Percentiles rank a stretch among this genome's conserved stretches.
Evolutionary conservation across 2,329 filamentous ascomycete species (phyloP).

Genomic region (Neurospora sp.): DNA sequence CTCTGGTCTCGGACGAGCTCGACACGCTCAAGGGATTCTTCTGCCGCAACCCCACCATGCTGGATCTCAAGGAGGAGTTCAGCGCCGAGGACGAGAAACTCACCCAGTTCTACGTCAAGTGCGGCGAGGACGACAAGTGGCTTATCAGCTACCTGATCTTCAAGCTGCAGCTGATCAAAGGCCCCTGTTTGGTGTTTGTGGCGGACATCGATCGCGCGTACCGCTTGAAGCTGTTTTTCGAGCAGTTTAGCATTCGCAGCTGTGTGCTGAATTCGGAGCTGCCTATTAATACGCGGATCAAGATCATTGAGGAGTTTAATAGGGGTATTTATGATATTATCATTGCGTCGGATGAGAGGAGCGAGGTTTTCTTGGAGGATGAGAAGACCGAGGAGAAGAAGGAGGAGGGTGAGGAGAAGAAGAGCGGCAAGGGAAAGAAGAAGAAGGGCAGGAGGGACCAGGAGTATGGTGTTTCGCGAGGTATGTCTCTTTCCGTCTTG

Average conservation of each 20-base stretch:
- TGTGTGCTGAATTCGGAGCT: conserved; percentile 92
- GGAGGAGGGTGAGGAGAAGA: conserved; percentile 18
- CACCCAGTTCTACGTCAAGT: conserved; percentile 82
- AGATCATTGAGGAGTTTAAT: conserved; percentile 97
- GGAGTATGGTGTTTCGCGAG: conserved; percentile 91
- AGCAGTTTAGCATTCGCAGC: conserved; percentile 92
- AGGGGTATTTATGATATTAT: conserved; percentile 85
- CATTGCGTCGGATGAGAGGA: conserved; percentile 67
- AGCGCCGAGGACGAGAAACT: conserved; percentile 68
- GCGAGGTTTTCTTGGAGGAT: conserved; percentile 32
- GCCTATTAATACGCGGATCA: conserved; percentile 83
- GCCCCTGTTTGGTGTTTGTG: conserved; percentile 67
- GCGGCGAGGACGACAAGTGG: conserved; percentile 96
- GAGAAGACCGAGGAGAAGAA: conserved; percentile 17
- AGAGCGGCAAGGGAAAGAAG: conserved; percentile 37
- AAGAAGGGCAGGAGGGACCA: conserved; percentile 59
- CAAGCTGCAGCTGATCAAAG: conserved; percentile 87
- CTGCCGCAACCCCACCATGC: conserved; percentile 65
- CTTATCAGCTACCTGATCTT: conserved; percentile 88
- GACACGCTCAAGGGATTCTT: conserved; percentile 79
- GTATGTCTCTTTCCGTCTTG: conserved; percentile 23
- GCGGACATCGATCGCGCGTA: conserved; percentile 83
- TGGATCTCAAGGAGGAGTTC: conserved; percentile 68
- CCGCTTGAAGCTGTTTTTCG: conserved; percentile 84
- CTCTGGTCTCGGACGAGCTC: conserved; percentile 69